Evolutionary conservation across 1,139 yeast genomes (phyloP), one percentile per base, ranked within the genome.

Genomic region (Scheffersomyces segobiensis): DNA sequence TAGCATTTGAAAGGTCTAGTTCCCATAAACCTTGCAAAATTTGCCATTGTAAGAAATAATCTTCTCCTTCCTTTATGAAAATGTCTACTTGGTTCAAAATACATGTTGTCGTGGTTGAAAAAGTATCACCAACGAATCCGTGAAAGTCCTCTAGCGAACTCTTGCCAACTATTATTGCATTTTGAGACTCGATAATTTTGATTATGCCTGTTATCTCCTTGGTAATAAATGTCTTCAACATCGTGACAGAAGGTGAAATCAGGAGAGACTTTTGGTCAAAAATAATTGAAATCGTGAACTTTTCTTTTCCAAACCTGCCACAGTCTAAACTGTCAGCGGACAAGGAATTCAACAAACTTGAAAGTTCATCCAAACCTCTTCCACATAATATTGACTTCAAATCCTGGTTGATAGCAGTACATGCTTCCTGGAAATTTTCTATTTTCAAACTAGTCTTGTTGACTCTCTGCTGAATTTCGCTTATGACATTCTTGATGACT

Each of bases 21-120:
- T 84, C 88, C 91, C 93, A 88, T 4, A 89, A 71, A 1, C 80
- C 72, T 65, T 87, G 90, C 46, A 88, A 75, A 42, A 73, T 74
- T 8, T 70, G 68, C 96, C 96, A 91, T 46, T 76, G 73, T 1
- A 66, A 62, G 20, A 81, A 69, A 62, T 84, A 86, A 0, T 32
- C 55, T 0, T 67, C 61, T 0, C 83, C 80, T 12, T 73, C 65
- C 0, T 57, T 57, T 49, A 73, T 61, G 2, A 67, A 56, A 0
- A 3, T 12, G 24, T 74, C 74, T 12, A 79, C 62, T 49, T 59
- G 62, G 6, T 21, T 54, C 26, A 70, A 60, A 2, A 62, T 62
- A 39, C 52, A 46, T 10, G 54, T 39, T 8, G 17, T 32, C 1
- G 7, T 32, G 17, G 42, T 32, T 32, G 42, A 32, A 12, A 32